Base-by-base conservation (phyloP, 495 filamentous ascomycete species). In the Barbatosphaeria neglecta region DNA sequence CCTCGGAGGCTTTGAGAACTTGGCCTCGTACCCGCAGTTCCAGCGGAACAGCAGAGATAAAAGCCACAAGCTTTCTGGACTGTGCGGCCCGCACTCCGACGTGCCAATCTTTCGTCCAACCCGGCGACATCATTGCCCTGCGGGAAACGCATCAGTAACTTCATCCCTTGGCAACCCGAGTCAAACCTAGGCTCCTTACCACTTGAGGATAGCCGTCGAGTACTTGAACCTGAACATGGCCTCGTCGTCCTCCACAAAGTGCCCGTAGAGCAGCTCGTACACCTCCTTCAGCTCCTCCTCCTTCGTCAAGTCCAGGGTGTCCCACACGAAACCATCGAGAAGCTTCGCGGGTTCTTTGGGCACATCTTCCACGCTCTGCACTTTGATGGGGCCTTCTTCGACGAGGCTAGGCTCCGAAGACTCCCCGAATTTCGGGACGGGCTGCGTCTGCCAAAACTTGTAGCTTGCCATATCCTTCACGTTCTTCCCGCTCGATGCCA, bases 391-490 rank as follows among this genome's bases (percentile, higher is more conserved):
- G 0, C 78, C 77, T 60, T 81, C 77, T 50, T 70, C 63, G 18
- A 72, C 44, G 4, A 52, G 48, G 33, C 60, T 56, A 11, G 63
- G 44, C 33, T 66, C 53, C n/a, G 61, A 22, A 7, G 39, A 67
- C 43, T 76, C 72, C 8, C 78, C 82, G 52, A 96, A 95, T 46
- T 81, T 80, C 9, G 87, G 85, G 24, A 98, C 92, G 0, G 92
- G 92, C 61, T 98, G 92, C 27, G 92, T 97, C 60, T 85, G 80
- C 92, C 92, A 98, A 65, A 98, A 98, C 64, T 93, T 95, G 74
- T 96, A 95, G 24, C 82, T 82, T 4, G 79, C 90, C 87, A 95
- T 95, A 53, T 96, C 90, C 65, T 94, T 95, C 52, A 80, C 78
- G 55, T 93, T 93, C 73, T 93, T 93, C 4, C 83, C 85, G 33